These are phyloP conservation scores for Pythium rishiriense DNA, from an alignment of 352 stramenopile species.

Conservation along the genomic window DNA sequence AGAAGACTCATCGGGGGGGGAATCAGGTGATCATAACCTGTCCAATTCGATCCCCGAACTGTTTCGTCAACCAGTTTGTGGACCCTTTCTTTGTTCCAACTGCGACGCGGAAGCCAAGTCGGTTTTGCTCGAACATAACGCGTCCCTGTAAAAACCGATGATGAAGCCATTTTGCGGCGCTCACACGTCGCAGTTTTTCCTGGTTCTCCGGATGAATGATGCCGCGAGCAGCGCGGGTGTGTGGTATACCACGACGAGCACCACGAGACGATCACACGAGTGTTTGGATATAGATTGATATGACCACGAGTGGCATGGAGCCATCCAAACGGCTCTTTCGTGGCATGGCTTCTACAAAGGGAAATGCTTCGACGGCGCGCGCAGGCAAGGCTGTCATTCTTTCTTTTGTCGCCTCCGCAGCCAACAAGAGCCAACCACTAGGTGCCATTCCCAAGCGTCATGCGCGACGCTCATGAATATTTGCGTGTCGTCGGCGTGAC, in stretches of 20 bases:
- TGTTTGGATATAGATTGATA: background rate
- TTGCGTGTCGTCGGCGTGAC: background rate
- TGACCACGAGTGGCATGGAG: background rate
- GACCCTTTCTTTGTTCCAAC: background rate
- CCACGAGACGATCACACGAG: background rate
- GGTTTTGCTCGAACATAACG: background rate
- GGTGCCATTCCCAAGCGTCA: too few relatives aligned
- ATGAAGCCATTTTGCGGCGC: slow-evolving; percentile 5
- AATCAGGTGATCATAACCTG: background rate
- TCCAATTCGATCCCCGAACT: background rate
- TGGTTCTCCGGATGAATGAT: background rate
- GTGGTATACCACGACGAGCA: background rate
- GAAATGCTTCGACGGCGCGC: too few relatives aligned
- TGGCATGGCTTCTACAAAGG: slow-evolving; percentile 1
- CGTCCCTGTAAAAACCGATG: slow-evolving; percentile 5
- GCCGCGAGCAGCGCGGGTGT: slow-evolving; percentile 2
- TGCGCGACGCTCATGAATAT: background rate
- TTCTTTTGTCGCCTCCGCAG: too few relatives aligned
- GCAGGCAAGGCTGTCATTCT: too few relatives aligned
- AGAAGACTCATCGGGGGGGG: background rate
- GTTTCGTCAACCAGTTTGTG: background rate
- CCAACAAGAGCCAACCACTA: too few relatives aligned
- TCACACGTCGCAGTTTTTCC: slow-evolving; percentile 6
- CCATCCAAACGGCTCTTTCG: background rate
- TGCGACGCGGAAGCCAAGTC: background rate